Base-by-base conservation (phyloP, 1,284 basidiomycete genomes). In the Trichosporon ovoides region DNA sequence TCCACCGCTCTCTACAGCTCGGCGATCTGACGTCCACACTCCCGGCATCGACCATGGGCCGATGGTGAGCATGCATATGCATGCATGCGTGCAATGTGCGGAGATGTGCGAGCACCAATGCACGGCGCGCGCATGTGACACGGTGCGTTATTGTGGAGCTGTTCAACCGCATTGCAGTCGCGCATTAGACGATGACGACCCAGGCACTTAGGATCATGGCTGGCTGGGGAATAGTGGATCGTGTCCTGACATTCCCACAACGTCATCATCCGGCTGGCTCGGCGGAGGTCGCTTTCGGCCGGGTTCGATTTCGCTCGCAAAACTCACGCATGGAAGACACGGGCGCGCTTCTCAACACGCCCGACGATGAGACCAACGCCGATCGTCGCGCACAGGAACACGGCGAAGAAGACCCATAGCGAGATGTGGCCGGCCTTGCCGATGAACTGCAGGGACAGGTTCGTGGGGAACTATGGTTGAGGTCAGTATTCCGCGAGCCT, bases 261-360 rank as follows among this genome's bases (percentile, higher is more conserved):
- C 43, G 43, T 48, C 43, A 48, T 48, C 43, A 22, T n/a, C 24
- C 28, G 22, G 46, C 55, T 69, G 46, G 52, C 67, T 55, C 18
- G 46, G 49, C 19, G 14, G 36, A 20, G 24, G 20, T 36, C 7
- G 20, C 20, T 22, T 13, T 18, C n/a, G 22, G 1, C 22, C 20
- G 14, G 35, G 5, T n/a, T 10, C 37, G 20, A 33, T 20, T 34
- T 13, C 12, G 35, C 19, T 20, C 51, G n/a, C 3, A 38, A n/a
- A 4, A 60, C 73, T 60, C 52, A 75, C 73, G 66, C 66, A 61
- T 76, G 73, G 70, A 76, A 75, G 38, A 71, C 53, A 19, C 74
- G 59, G 37, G 64, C 63, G 33, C 65, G 65, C 59, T 66, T 69
- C 58, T 70, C 67, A 34, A 73, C 66, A 49, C 73, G 63, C n/a